phyloP scores from a whole-genome alignment of 2,329 filamentous ascomycete genomes.

The Cryoendolithus antarcticus region DNA sequence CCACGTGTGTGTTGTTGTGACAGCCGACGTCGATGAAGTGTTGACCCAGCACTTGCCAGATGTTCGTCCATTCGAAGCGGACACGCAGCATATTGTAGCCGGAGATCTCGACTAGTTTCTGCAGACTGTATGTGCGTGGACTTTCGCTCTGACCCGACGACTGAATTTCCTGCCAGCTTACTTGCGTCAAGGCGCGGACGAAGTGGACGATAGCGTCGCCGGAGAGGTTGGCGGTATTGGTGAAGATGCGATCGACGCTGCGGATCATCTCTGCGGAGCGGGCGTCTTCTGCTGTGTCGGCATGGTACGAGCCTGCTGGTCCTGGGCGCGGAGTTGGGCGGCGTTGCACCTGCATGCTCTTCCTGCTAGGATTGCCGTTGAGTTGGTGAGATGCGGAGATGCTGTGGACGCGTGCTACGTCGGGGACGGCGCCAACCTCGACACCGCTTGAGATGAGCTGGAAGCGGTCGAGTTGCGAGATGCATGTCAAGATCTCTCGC shows the following conservation, averaged over 20 bases:
- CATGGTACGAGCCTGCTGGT: constrained; percentile 40
- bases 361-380: constrained; percentile 10
- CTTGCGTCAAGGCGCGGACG: constrained; percentile 79
- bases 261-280: constrained; percentile 87
- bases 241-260: constrained; percentile 90
- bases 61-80: constrained; percentile 94
- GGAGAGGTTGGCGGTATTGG: constrained; percentile 83
- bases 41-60: constrained; percentile 94
- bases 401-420: constrained; percentile 66
- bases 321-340: constrained; percentile 35
- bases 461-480: constrained; percentile 88
- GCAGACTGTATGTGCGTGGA: constrained; percentile 88
- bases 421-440: constrained; percentile 81
- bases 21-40: constrained; percentile 98
- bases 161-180: constrained; percentile 98
- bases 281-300: constrained; percentile 81
- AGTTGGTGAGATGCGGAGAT: constrained; percentile 4
- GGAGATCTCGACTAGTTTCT: constrained; percentile 96
- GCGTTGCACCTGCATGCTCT: constrained; percentile 43
- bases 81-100: constrained; percentile 99
- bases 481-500: constrained; percentile 89
- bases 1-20: constrained; percentile 89
- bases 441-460: constrained; percentile 92
- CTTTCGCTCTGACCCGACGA: constrained; percentile 93
- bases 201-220: constrained; percentile 95